Evolutionary conservation across 192 early-diverging fungal species (phyloP).

Genomic region (Coemansia sp.): DNA sequence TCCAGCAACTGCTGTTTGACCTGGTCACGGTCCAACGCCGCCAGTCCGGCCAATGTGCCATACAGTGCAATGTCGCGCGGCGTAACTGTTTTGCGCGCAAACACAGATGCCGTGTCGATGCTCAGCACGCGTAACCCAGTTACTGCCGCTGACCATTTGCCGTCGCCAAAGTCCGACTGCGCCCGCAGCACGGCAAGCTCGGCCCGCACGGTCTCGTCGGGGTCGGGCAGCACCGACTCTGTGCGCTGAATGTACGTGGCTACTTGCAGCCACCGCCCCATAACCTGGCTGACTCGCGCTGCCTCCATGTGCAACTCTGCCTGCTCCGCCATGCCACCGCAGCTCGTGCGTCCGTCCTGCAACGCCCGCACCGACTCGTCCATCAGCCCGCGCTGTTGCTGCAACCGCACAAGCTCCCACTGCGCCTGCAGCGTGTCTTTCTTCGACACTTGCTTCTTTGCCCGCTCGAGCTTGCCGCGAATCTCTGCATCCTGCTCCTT

Average conservation of each 20-base stretch:
- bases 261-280: slow-evolving; percentile 40
- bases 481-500: slow-evolving; percentile 17
- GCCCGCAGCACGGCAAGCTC: slow-evolving; percentile 26
- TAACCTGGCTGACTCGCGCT: slow-evolving; percentile 21
- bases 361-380: slow-evolving; percentile 27
- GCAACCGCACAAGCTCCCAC: slow-evolving; percentile 9
- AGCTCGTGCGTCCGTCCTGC: slow-evolving; percentile 32
- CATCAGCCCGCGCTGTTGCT: slow-evolving; percentile 13
- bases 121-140: slow-evolving; percentile 7
- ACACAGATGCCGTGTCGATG: slow-evolving; percentile 8
- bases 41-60: slow-evolving; percentile 41
- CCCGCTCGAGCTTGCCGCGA: slow-evolving; percentile 11
- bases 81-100: slow-evolving; percentile 15
- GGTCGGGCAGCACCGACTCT: slow-evolving; percentile 9
- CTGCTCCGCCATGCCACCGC: slow-evolving; percentile 24
- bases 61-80: slow-evolving; percentile 46
- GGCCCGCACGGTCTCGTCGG: slow-evolving; percentile 7
- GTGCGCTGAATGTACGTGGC: slow-evolving; percentile 28
- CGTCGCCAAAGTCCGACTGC: slow-evolving; percentile 34
- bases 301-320: slow-evolving; percentile 21
- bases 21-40: slow-evolving; percentile 23
- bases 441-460: slow-evolving; percentile 24
- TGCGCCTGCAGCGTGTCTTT: slow-evolving; percentile 24
- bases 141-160: slow-evolving; percentile 27
- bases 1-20: slow-evolving; percentile 27